Conservation (phyloP, 805 yeast species). For the Ogataea nonfermentans region DNA sequence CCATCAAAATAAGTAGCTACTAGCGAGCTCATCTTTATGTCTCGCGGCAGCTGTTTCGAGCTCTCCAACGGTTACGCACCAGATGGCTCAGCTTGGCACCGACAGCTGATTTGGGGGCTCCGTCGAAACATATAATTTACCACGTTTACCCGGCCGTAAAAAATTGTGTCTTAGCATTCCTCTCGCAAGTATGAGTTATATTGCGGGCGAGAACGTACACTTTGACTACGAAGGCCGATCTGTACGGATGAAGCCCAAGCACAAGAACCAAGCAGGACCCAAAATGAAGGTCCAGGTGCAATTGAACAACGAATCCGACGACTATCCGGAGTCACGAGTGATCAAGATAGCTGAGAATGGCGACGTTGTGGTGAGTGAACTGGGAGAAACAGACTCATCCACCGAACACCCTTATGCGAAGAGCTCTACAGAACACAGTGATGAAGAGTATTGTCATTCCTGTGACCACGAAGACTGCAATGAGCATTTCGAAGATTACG, state of each 20-base stretch:
- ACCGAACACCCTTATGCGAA: conserved; percentile 20
- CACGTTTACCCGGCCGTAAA: conserved; percentile 14
- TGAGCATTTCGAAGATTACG: conserved; percentile 18
- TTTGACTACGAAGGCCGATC: conserved; percentile 25
- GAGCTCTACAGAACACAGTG: conserved; percentile 14
- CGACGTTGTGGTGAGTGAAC: conserved; percentile 67
- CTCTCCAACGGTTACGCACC: no score
- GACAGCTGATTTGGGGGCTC: no score
- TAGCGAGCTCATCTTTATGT: no score
- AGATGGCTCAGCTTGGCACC: no score
- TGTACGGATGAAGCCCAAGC: conserved; percentile 14
- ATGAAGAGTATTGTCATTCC: conserved; percentile 17
- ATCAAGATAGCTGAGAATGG: conserved; percentile 69
- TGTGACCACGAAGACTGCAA: conserved; percentile 20
- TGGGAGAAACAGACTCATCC: conserved; percentile 28
- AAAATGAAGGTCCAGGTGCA: conserved; percentile 39
- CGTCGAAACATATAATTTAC: no score
- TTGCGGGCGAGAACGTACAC: conserved; percentile 33
- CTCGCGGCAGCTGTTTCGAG: no score
- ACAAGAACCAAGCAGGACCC: conserved; percentile 17
- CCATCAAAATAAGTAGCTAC: no score
- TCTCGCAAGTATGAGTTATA: conserved; percentile 18
- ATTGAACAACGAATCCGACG: conserved; percentile 53
- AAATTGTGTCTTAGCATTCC: conserved; percentile 13
- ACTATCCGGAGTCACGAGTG: conserved; percentile 70